Evolutionary conservation across 306 rosid genomes (phyloP).

Genomic region (Canavalia ensiformis): DNA sequence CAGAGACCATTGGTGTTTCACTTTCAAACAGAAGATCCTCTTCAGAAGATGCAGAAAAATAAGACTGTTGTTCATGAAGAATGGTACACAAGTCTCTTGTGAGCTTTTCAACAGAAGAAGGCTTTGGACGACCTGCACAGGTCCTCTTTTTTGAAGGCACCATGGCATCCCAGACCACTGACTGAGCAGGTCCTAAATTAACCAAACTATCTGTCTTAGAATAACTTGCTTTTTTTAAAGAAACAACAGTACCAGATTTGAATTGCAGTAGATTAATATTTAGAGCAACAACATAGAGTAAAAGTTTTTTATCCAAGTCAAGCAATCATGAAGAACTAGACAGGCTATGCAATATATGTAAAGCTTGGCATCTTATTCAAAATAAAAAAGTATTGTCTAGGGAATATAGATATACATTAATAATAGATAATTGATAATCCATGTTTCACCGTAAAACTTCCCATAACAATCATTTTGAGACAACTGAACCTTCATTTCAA

Average conservation of each 20-base stretch:
- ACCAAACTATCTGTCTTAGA: conserved; percentile 54
- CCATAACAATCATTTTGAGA: conserved; percentile 22
- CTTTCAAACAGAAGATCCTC: conserved; percentile 95
- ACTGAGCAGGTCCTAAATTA: conserved; percentile 88
- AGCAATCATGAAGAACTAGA: conserved; percentile 13
- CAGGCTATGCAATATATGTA: conserved; percentile 16
- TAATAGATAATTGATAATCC: conserved; percentile 9
- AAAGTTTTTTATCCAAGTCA: conserved; percentile 14
- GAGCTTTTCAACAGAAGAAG: conserved; percentile 91
- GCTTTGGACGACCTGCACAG: conserved; percentile 79
- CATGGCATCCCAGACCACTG: conserved; percentile 83
- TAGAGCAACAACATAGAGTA: not conserved
- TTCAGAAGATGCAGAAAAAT: conserved; percentile 87
- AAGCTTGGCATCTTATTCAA: conserved; percentile 11
- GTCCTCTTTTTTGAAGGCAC: conserved; percentile 96
- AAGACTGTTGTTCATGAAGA: conserved; percentile 90
- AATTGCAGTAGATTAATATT: conserved; percentile 35
- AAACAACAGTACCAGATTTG: conserved; percentile 30
- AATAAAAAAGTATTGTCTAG: conserved; percentile 16
- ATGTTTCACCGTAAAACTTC: conserved; percentile 15
- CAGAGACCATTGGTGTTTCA: conserved; percentile 98
- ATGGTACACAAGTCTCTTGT: conserved; percentile 89
- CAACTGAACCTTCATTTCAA: conserved; percentile 32
- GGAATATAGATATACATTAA: not conserved
- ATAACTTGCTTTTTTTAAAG: conserved; percentile 41